Evolutionary conservation across 2,329 filamentous ascomycete genomes (phyloP).

Genomic region (Fusarium penzigii): DNA sequence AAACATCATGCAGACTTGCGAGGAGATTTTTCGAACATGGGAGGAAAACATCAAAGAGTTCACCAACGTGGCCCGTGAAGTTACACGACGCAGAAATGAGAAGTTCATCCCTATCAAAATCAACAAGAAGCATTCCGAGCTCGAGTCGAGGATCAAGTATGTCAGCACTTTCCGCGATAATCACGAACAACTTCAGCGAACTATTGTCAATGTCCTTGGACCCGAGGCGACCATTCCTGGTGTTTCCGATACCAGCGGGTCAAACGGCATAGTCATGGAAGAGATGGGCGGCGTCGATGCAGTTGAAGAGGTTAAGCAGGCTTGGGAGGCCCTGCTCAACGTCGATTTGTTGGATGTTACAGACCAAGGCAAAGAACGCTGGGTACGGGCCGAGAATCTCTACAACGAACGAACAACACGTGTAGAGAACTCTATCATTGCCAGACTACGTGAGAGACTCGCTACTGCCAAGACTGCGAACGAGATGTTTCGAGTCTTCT

Average conservation of each 20-base stretch:
- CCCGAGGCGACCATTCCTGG: slow-evolving; percentile 64
- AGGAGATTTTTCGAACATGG: slow-evolving; percentile 88
- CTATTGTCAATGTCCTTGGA: slow-evolving; percentile 94
- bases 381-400: slow-evolving; percentile 90
- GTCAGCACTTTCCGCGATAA: slow-evolving; percentile 94
- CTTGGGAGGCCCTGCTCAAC: slow-evolving; percentile 90
- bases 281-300: slow-evolving; percentile 98
- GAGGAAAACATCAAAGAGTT: slow-evolving; percentile 97
- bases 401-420: slow-evolving; percentile 98
- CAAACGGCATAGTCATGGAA: slow-evolving; percentile 74
- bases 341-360: slow-evolving; percentile 94
- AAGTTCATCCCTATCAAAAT: slow-evolving; percentile 99
- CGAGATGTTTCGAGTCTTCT: slow-evolving; percentile 99
- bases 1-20: slow-evolving; percentile 78
- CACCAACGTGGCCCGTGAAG: slow-evolving; percentile 94
- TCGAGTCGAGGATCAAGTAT: slow-evolving; percentile 89
- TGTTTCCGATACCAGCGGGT: slow-evolving; percentile 49
- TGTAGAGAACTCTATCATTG: slow-evolving; percentile 99
- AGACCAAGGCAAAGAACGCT: slow-evolving; percentile 82
- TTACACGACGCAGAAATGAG: slow-evolving; percentile 88
- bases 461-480: slow-evolving; percentile 96
- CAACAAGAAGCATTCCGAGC: slow-evolving; percentile 79
- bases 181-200: slow-evolving; percentile 95
- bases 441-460: slow-evolving; percentile 84
- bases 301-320: slow-evolving; percentile 92